Evolutionary conservation across 139 green algal genomes (phyloP), one percentile per base, ranked within the genome.

Genomic region (Chlorella sp.): DNA sequence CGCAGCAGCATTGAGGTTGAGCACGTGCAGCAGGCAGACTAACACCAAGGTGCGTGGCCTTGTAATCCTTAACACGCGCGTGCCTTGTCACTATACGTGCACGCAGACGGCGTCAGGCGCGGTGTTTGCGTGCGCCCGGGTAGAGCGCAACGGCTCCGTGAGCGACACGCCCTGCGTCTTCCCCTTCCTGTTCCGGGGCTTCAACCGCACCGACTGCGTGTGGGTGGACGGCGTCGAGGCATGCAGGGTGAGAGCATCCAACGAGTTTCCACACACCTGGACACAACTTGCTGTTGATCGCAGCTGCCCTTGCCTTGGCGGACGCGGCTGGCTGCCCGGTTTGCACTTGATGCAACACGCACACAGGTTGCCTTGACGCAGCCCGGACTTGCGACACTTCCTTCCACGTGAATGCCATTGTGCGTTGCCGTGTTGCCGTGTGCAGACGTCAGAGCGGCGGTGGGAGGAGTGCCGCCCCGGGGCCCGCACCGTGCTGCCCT

Each of bases 131-230:
- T 81, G 76, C 66, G 76, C 76, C 4, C 55, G 55, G 2, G 36
- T 74, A 24, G n/a, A 70, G n/a, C 70, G 76, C 5, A 51, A 31
- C 26, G 62, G 63, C 49, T 33, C 30, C 5, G 32, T 59, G 26
- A 61, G 3, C 0, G 49, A 55, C 2, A 24, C 26, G 2, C 36
- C 35, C 0, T 82, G 77, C 69, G 62, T 35, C 33, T 70, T 79
- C 27, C 77, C 77, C 31, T 82, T 74, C 51, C 0, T 4, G 20
- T 76, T 59, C 73, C 33, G 55, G 0, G 68, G 68, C 30, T 32
- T 31, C 30, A 71, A 70, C 60, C 72, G 73, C 42, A 79, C 72
- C 3, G 69, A 74, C 67, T 82, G 77, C 63, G 72, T 82, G 49
- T 73, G 55, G 73, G 35, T 72, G 33, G 67, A 65, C 26, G 77